These are phyloP conservation scores for Eurotiales sp. DNA, from an alignment of 2,329 filamentous ascomycete genomes.

Conservation along the genomic window DNA sequence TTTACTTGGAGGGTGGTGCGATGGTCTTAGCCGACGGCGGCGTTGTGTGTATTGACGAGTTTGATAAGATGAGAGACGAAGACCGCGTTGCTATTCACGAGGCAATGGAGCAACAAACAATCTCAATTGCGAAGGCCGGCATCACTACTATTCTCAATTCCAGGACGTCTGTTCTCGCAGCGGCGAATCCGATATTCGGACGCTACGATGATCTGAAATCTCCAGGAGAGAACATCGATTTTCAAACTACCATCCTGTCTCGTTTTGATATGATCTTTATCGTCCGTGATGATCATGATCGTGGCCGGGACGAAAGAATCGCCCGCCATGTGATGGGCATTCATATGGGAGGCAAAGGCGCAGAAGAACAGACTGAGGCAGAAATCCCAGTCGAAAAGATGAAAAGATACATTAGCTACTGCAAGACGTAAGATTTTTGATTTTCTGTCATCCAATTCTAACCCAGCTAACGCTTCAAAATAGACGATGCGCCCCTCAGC, in stretches of 20 bases:
- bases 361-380: constrained; percentile 77
- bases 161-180: constrained; percentile 88
- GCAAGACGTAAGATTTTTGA: constrained; percentile 70
- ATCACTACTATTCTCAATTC: constrained; percentile 98
- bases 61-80: constrained; percentile 99
- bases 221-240: constrained; percentile 97
- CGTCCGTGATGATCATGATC: constrained; percentile 89
- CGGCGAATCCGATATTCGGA: constrained; percentile 95
- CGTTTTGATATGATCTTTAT: constrained; percentile 99
- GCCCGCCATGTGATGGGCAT: constrained; percentile 97
- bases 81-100: constrained; percentile 98
- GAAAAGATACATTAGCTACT: constrained; percentile 96
- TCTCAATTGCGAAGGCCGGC: constrained; percentile 96
- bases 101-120: constrained; percentile 99
- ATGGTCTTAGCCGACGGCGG: constrained; percentile 98
- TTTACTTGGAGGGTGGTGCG: constrained; percentile 95
- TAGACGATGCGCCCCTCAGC: constrained; percentile 84
- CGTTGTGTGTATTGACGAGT: constrained; percentile 98
- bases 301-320: constrained; percentile 84
- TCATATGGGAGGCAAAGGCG: constrained; percentile 83
- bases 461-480: constrained; percentile 17
- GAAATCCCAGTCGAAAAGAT: constrained; percentile 95
- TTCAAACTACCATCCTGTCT: constrained; percentile 95
- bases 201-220: constrained; percentile 98
- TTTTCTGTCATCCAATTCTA: not conserved